These are phyloP conservation scores for Dactylellina leptospora DNA, from an alignment of 2,329 filamentous ascomycete species.

Conservation along the genomic window DNA sequence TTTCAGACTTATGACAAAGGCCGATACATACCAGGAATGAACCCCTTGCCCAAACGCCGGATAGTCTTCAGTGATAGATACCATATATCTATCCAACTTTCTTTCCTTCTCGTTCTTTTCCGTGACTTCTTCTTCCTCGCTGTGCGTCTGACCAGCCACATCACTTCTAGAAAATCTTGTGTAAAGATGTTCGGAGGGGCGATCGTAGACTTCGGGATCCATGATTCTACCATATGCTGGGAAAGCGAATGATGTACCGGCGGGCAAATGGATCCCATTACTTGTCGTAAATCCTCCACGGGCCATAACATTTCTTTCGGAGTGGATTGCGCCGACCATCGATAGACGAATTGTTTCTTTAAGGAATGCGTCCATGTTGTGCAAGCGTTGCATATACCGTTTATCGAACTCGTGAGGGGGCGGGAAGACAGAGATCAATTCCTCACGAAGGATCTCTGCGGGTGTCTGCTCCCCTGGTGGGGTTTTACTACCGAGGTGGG, in stretches of 20 bases:
- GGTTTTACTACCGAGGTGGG: conserved; percentile 27
- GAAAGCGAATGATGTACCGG: conserved; percentile 35
- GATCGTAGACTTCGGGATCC: conserved; percentile 41
- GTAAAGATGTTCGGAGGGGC: conserved; percentile 28
- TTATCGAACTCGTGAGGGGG: conserved; percentile 49
- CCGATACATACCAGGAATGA: conserved; percentile 36
- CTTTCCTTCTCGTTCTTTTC: conserved; percentile 33
- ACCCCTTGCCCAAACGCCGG: conserved; percentile 38
- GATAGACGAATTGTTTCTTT: conserved; percentile 39
- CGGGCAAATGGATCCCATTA: conserved; percentile 18
- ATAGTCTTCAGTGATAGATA: conserved; percentile 49
- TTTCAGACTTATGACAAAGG: neutral
- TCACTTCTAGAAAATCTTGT: conserved; percentile 44
- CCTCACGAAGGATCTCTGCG: conserved; percentile 44
- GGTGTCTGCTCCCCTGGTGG: conserved; percentile 16
- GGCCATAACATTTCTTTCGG: conserved; percentile 36
- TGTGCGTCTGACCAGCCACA: neutral
- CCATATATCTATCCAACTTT: conserved; percentile 49
- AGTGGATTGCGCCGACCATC: conserved; percentile 33
- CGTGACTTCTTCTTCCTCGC: conserved; percentile 25
- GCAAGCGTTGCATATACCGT: conserved; percentile 44
- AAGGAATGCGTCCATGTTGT: conserved; percentile 49
- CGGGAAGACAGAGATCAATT: conserved; percentile 44
- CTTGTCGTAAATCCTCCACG: conserved; percentile 26
- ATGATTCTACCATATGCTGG: conserved; percentile 1